Conservation (phyloP, 73 alveolate genomes). For the Effrenium voratum region DNA sequence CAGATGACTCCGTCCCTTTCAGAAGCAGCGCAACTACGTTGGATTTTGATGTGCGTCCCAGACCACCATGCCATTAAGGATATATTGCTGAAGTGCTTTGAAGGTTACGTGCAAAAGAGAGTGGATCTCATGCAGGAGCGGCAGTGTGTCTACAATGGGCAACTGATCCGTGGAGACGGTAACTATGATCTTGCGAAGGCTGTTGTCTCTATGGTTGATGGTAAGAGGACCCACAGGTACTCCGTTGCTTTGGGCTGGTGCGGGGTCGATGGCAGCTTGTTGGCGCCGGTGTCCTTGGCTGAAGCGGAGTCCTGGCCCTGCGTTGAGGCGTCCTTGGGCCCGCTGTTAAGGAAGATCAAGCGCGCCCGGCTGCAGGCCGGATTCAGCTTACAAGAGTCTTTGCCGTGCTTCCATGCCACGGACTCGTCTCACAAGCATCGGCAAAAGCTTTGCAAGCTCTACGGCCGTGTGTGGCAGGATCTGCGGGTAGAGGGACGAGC, state of each 20-base stretch:
- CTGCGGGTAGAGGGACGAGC: not conserved
- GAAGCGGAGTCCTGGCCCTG: not conserved
- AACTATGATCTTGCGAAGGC: not conserved
- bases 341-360: not conserved
- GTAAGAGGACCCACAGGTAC: not conserved
- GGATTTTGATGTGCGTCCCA: not conserved
- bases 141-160: constrained; percentile 11
- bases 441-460: not conserved
- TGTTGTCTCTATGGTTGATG: not conserved
- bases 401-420: not conserved
- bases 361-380: not conserved
- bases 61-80: not conserved
- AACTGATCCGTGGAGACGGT: not conserved
- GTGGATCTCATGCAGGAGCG: constrained; percentile 11
- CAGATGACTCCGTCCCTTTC: not conserved
- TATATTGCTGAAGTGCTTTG: not conserved
- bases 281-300: not conserved
- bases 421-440: constrained; percentile 1
- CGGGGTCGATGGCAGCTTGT: not conserved
- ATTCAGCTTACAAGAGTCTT: not conserved
- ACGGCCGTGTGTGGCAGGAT: not conserved
- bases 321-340: not conserved
- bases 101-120: not conserved
- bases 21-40: not conserved
- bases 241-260: not conserved